A percentile compares a stretch with the other conserved stretches of the same genome.
Evolutionary conservation across 1,284 basidiomycete species (phyloP).

Genomic region (Quambalaria eucalypti): DNA sequence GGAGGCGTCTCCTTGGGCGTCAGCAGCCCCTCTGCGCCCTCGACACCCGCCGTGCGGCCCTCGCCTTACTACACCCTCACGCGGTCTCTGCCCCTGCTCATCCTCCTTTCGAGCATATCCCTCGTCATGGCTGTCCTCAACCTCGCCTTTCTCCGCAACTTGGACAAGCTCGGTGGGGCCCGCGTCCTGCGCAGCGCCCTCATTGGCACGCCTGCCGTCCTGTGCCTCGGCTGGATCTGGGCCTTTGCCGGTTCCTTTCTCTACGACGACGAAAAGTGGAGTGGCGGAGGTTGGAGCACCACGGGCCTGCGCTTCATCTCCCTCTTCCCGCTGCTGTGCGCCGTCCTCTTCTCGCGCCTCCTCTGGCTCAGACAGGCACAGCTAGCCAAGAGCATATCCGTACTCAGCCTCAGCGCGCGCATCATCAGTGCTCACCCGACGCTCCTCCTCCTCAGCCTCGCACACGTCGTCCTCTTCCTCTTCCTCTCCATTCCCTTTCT

Average conservation of each 20-base stretch:
- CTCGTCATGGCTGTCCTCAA: slow-evolving; percentile 68
- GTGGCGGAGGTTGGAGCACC: slow-evolving; percentile 65
- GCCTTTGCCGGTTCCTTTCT: slow-evolving; percentile 83
- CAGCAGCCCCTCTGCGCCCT: slow-evolving; percentile 16
- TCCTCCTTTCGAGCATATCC: slow-evolving; percentile 65
- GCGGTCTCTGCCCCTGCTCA: slow-evolving; percentile 73
- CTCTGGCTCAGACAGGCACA: slow-evolving; percentile 60
- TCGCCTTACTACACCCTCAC: slow-evolving; percentile 54
- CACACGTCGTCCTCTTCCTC: slow-evolving; percentile 64
- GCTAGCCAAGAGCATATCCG: slow-evolving; percentile 57
- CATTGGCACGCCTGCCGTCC: slow-evolving; percentile 58
- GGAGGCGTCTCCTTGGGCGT: slow-evolving; percentile 10
- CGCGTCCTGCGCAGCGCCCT: slow-evolving; percentile 24
- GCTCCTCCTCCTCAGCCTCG: slow-evolving; percentile 68
- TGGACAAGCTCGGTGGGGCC: slow-evolving; percentile 21
- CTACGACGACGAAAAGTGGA: slow-evolving; percentile 61
- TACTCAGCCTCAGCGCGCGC: slow-evolving; percentile 69
- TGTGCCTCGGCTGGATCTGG: slow-evolving; percentile 74
- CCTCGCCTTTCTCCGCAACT: slow-evolving; percentile 24
- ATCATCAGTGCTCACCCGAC: slow-evolving; percentile 71
- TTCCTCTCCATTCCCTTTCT: slow-evolving; percentile 73
- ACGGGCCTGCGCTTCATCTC: slow-evolving; percentile 72
- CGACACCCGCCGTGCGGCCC: slow-evolving; percentile 25
- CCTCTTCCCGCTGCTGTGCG: slow-evolving; percentile 62
- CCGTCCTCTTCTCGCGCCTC: slow-evolving; percentile 62